Evolutionary conservation across 2,329 filamentous ascomycete species (phyloP).

Genomic region (Ascochyta pisi): DNA sequence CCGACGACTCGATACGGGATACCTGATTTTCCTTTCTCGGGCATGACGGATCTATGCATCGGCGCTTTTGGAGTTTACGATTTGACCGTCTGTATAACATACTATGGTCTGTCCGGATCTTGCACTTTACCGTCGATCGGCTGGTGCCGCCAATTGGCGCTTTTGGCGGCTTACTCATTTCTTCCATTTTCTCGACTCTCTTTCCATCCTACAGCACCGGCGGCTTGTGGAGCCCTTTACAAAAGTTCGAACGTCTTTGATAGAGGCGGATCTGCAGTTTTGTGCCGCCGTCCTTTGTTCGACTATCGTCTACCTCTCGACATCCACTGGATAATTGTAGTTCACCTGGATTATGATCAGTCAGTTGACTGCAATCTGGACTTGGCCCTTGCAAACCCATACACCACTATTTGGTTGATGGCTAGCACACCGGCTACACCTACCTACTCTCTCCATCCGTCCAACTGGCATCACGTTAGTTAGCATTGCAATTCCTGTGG

Average conservation of each 20-base stretch:
- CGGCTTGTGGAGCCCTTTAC: slow-evolving; percentile 11
- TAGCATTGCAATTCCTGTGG: slow-evolving; percentile 3
- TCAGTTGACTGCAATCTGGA: not conserved
- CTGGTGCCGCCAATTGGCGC: slow-evolving; percentile 31
- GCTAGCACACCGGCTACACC: not conserved
- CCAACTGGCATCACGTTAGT: slow-evolving; percentile 4
- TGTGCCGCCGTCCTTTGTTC: slow-evolving; percentile 11
- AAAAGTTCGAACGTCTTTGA: slow-evolving; percentile 15
- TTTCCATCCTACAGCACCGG: slow-evolving; percentile 11
- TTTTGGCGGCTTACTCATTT: not conserved
- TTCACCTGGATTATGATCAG: not conserved
- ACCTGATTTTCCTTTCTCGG: slow-evolving; percentile 39
- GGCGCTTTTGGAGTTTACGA: slow-evolving; percentile 45
- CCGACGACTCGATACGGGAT: slow-evolving; percentile 47
- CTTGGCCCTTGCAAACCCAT: not conserved
- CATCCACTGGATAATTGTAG: slow-evolving; percentile 17
- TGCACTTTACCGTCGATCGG: slow-evolving; percentile 34
- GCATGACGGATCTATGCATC: slow-evolving; percentile 43
- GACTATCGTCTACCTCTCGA: slow-evolving; percentile 14
- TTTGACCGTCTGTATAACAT: slow-evolving; percentile 49
- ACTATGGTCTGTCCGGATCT: slow-evolving; percentile 42
- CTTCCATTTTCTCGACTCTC: slow-evolving; percentile 2
- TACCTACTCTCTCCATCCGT: slow-evolving; percentile 1
- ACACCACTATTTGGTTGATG: not conserved
- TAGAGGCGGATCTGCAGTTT: slow-evolving; percentile 9